These are phyloP conservation scores for Azolla pinnata DNA, from an alignment of 75 land plant genomes.

Conservation along the genomic window DNA sequence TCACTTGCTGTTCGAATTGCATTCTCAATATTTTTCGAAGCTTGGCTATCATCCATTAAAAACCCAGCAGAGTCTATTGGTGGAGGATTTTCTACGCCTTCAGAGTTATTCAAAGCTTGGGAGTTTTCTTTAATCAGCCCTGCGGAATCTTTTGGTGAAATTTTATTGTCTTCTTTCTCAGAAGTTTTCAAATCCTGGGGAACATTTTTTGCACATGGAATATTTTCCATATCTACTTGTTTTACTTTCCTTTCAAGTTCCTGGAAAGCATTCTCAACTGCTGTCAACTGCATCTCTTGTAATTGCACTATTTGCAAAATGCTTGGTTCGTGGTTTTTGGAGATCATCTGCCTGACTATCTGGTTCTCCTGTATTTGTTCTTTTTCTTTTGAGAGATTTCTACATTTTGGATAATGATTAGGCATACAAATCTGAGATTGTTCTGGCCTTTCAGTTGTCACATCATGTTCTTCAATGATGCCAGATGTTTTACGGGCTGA, in stretches of 20 bases:
- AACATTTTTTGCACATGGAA: background rate
- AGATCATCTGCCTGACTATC: no score
- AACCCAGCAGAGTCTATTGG: no score
- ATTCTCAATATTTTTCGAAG: slow-evolving; percentile 1
- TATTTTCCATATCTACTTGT: background rate
- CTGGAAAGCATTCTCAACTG: slow-evolving; percentile 4
- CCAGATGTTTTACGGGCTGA: no score
- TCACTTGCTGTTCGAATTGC: background rate
- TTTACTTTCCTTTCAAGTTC: slow-evolving; percentile 6
- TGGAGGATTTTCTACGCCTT: no score
- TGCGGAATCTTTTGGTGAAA: no score
- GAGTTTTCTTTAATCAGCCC: no score
- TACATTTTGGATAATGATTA: no score
- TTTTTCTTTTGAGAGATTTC: background rate
- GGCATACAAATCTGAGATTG: no score
- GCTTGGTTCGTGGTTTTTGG: background rate
- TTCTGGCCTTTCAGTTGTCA: background rate
- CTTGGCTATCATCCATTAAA: no score
- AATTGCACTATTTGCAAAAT: background rate
- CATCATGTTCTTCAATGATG: slow-evolving; percentile 5
- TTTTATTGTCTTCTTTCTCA: no score
- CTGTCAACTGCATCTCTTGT: background rate
- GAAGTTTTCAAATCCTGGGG: no score
- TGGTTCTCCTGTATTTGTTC: background rate
- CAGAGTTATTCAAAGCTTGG: no score